phyloP scores from a whole-genome alignment of 139 green algal genomes.

The Raphidocelis subcapitata region DNA sequence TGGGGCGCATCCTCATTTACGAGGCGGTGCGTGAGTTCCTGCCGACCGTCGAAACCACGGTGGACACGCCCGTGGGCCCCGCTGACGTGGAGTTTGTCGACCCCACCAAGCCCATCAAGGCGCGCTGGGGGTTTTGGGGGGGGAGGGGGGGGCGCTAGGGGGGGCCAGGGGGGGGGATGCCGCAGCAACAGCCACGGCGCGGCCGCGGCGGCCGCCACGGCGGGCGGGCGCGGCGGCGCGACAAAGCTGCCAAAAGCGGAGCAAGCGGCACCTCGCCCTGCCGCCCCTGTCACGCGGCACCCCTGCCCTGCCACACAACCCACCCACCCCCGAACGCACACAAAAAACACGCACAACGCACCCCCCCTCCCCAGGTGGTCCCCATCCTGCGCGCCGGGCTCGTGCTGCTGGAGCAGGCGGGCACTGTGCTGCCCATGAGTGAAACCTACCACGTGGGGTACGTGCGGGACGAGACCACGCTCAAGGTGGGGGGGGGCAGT shows the following conservation, averaged over 20 bases:
- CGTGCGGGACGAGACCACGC: conserved; percentile 81
- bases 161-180: no score
- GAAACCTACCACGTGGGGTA: conserved; percentile 93
- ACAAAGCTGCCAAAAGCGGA: no score
- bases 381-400: conserved; percentile 89
- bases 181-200: no score
- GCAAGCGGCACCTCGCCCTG: no score
- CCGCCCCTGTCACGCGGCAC: neutral
- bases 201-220: no score
- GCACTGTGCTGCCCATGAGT: conserved; percentile 68
- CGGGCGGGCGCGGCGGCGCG: no score
- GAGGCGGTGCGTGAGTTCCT: conserved; percentile 86
- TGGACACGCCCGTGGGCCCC: conserved; percentile 75
- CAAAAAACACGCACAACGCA: no score
- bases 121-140: conserved; percentile 8
- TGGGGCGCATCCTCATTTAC: conserved; percentile 92
- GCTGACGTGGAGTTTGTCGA: conserved; percentile 87
- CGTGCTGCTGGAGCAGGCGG: conserved; percentile 82
- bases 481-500: conserved; percentile 61
- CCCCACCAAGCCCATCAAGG: conserved; percentile 79
- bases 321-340: neutral
- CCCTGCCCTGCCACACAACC: neutral
- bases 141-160: neutral
- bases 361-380: conserved; percentile 63
- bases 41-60: conserved; percentile 73